Base-by-base conservation (phyloP, 164 flowering plant genomes). In the Warburgia ugandensis region DNA sequence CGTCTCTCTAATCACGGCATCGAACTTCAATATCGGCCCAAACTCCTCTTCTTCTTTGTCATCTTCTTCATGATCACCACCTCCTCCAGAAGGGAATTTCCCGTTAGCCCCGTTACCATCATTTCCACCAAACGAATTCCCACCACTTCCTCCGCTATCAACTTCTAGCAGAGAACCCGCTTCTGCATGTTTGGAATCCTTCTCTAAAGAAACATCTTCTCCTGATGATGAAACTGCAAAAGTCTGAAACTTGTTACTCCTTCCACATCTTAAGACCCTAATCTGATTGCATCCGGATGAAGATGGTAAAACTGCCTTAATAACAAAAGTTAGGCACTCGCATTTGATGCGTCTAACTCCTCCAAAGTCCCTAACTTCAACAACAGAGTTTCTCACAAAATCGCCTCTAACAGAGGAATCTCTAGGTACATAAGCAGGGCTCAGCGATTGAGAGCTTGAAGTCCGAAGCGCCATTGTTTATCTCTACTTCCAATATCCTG, bases 31-130 rank as follows among this genome's bases (percentile, higher is more conserved):
- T 30, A 84, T 22, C 6, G 82, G 81, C 4, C 94, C 96, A 49
- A 84, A 82, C 66, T 82, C 96, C 50, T 75, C 52, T 29, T 74
- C 90, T n/a, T 73, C 90, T 3, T 49, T 6, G 26, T 73, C 84
- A 31, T 58, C 68, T 5, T 51, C 76, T 2, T 59, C 75, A n/a
- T 62, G 62, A n/a, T 56, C 71, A 11, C 58, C 78, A 10, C 73
- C 74, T 2, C 78, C 79, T 32, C 70, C 76, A 6, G 59, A 16
- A 2, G 62, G 55, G 29, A 40, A 50, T n/a, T 56, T 58, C 25
- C 75, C 87, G 65, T 71, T 58, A 16, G 83, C 82, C 25, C 75
- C 87, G 65, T 71, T 58, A 16, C 84, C 82, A 50, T 67, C 81
- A 56, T 50, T 62, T 16, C 68, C 66, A 54, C 54, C 54, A 26